These are phyloP conservation scores for Pseudogymnoascus sp. DNA, from an alignment of 2,329 filamentous ascomycete species.

Conservation along the genomic window DNA sequence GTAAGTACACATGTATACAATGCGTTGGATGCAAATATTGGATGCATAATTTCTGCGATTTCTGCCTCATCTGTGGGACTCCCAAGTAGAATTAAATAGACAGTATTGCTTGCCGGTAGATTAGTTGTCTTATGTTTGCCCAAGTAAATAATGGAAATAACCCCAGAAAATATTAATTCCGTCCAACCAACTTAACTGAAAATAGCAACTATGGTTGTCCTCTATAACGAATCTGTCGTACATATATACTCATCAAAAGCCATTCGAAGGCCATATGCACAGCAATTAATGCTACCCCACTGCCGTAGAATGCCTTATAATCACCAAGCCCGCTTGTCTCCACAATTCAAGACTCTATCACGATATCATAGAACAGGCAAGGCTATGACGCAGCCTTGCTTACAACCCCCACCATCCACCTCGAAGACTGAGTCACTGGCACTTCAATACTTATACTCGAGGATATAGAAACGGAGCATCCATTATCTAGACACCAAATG, in stretches of 20 bases:
- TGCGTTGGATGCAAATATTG: background rate
- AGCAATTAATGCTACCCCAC: background rate
- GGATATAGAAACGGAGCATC: background rate
- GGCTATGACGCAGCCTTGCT: conserved; percentile 11
- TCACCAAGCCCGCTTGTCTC: background rate
- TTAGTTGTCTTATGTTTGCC: background rate
- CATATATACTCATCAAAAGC: background rate
- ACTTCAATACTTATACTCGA: background rate
- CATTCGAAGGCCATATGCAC: background rate
- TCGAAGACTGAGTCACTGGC: background rate
- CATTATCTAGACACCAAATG: conserved; percentile 37
- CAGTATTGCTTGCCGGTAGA: background rate
- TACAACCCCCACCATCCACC: conserved; percentile 8
- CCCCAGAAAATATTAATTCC: background rate
- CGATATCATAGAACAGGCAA: conserved; percentile 1
- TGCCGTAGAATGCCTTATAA: background rate
- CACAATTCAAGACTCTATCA: conserved; percentile 8
- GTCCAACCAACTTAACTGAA: background rate
- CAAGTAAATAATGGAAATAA: background rate
- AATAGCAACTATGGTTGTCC: background rate
- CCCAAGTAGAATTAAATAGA: background rate
- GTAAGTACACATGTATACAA: background rate
- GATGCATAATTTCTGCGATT: background rate
- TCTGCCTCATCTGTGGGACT: background rate
- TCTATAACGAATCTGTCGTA: background rate